These are phyloP conservation scores for Zymoseptoria passerinii DNA, from an alignment of 2,329 filamentous ascomycete species.

Conservation along the genomic window DNA sequence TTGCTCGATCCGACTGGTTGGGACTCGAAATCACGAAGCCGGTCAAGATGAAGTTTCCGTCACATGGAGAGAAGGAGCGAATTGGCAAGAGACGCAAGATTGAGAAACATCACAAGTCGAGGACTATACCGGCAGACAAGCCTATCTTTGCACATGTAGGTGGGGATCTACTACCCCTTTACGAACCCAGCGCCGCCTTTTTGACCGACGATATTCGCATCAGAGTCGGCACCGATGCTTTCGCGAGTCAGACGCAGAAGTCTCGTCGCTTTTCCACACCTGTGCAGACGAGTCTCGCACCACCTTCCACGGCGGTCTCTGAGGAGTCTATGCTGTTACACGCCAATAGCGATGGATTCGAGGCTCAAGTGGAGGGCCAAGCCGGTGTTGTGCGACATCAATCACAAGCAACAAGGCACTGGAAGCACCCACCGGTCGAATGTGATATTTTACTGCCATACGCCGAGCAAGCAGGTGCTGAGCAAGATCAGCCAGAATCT, in stretches of 20 bases:
- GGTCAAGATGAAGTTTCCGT: slow-evolving; percentile 19
- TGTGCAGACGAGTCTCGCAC: slow-evolving; percentile 17
- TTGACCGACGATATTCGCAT: slow-evolving; percentile 19
- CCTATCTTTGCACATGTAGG: background rate
- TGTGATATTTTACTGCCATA: background rate
- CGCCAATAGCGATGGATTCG: slow-evolving; percentile 18
- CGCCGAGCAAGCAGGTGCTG: background rate
- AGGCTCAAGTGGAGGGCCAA: background rate
- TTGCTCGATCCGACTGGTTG: slow-evolving; percentile 27
- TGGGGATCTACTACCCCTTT: background rate
- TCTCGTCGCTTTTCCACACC: slow-evolving; percentile 12
- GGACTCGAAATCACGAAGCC: slow-evolving; percentile 22
- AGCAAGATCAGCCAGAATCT: background rate
- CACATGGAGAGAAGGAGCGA: slow-evolving; percentile 13
- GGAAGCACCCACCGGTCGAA: background rate
- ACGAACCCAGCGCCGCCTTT: slow-evolving; percentile 4
- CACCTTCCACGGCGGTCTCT: slow-evolving; percentile 20
- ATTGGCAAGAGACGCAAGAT: slow-evolving; percentile 27
- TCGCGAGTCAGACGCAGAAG: slow-evolving; percentile 21
- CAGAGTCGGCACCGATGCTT: slow-evolving; percentile 27
- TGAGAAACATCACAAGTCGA: slow-evolving; percentile 3
- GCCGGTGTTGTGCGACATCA: background rate
- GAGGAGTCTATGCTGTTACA: slow-evolving; percentile 28
- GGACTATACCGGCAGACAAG: slow-evolving; percentile 6
- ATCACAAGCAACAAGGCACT: background rate